Evolutionary conservation across 139 green algal species (phyloP).

Genomic region (Coelastrella sp.): DNA sequence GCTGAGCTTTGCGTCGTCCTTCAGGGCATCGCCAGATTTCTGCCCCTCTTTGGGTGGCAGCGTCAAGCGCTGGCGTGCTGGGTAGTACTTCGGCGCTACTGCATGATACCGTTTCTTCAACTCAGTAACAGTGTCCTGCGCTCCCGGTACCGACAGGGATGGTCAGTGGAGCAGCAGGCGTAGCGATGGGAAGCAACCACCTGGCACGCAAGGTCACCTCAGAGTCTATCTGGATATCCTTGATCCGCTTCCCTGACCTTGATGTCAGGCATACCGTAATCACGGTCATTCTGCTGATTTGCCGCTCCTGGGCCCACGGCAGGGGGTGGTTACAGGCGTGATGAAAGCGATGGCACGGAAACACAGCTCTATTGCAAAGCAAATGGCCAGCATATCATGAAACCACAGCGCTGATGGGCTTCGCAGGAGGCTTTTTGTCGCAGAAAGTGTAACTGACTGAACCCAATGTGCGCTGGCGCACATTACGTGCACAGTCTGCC

Average conservation of each 20-base stretch:
- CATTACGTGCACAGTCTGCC: no score
- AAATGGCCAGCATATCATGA: no score
- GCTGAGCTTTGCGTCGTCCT: conserved; percentile 69
- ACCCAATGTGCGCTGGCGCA: no score
- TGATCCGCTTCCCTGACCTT: conserved; percentile 63
- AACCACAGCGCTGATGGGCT: no score
- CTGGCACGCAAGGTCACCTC: conserved; percentile 49
- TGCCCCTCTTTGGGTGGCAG: conserved; percentile 75
- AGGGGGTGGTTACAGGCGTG: no score
- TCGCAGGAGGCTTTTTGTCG: no score
- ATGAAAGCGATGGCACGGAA: no score
- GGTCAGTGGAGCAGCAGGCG: not conserved
- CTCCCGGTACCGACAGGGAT: not conserved
- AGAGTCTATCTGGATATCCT: conserved; percentile 55
- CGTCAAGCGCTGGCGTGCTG: conserved; percentile 82
- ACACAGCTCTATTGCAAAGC: no score
- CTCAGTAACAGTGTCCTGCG: conserved; percentile 85
- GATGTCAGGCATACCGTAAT: conserved; percentile 67
- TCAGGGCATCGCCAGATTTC: conserved; percentile 72
- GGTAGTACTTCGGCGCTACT: conserved; percentile 69
- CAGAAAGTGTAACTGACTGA: no score
- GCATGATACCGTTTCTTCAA: conserved; percentile 83
- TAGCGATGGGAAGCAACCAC: not conserved
- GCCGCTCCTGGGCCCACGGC: no score
- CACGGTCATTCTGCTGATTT: conserved; percentile 24